A percentile compares a stretch with the other conserved stretches of the same genome.
Evolutionary conservation across 306 rosid genomes (phyloP).

Genomic region (Senna tora): DNA sequence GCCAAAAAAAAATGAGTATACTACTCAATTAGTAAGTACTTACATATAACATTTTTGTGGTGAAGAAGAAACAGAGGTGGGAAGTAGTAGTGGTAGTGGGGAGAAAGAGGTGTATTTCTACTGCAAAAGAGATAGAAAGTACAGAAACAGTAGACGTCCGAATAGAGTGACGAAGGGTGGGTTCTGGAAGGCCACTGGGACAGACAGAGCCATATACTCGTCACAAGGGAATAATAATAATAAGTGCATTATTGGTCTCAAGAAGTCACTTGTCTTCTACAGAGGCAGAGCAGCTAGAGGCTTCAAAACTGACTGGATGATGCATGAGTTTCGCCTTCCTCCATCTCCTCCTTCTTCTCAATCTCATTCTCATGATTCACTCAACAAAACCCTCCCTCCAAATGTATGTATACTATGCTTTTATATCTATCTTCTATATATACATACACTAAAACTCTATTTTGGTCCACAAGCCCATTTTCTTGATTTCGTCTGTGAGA

Average conservation of each 20-base stretch:
- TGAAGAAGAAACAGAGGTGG: slow-evolving; percentile 59
- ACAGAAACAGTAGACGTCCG: slow-evolving; percentile 75
- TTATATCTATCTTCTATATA: too few species aligned
- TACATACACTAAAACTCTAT: too few species aligned
- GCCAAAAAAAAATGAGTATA: too few species aligned
- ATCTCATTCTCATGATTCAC: slow-evolving; percentile 44
- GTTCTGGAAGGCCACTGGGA: slow-evolving; percentile 92
- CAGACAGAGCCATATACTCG: slow-evolving; percentile 76
- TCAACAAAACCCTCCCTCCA: slow-evolving; percentile 56
- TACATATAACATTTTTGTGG: too few species aligned
- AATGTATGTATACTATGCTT: slow-evolving; percentile 42
- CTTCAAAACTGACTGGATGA: slow-evolving; percentile 88
- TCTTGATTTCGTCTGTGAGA: too few species aligned
- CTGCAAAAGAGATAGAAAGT: slow-evolving; percentile 80
- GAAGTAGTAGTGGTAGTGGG: slow-evolving; percentile 64
- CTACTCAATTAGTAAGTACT: too few species aligned
- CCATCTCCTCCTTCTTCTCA: slow-evolving; percentile 39
- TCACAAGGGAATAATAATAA: slow-evolving; percentile 67
- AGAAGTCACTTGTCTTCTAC: slow-evolving; percentile 86
- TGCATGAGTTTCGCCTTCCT: slow-evolving; percentile 88
- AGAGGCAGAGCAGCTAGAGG: slow-evolving; percentile 85
- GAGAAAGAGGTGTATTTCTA: slow-evolving; percentile 89
- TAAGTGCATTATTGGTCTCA: slow-evolving; percentile 72
- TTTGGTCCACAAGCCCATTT: too few species aligned
- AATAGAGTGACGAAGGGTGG: slow-evolving; percentile 80